phyloP scores from a whole-genome alignment of 2,329 filamentous ascomycete species.

The Hypomyces perniciosus region DNA sequence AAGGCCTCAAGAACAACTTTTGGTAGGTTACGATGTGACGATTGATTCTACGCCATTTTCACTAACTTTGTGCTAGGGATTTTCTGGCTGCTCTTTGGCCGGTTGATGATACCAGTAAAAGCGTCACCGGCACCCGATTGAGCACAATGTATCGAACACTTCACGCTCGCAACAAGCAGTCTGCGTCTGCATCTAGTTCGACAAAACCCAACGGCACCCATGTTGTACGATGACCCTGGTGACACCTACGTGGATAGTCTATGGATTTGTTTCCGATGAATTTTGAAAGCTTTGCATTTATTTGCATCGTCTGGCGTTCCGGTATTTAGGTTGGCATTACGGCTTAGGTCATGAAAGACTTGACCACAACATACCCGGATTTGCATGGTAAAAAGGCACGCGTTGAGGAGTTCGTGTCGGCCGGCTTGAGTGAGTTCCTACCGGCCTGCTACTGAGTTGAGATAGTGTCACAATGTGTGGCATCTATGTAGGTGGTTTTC shows the following conservation, averaged over 20 bases:
- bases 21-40: slow-evolving; percentile 36
- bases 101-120: slow-evolving; percentile 39
- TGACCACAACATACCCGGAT: slow-evolving; percentile 23
- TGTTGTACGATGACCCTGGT: slow-evolving; percentile 7
- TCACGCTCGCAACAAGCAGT: slow-evolving; percentile 27
- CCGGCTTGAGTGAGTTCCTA: slow-evolving; percentile 7
- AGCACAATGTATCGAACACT: slow-evolving; percentile 41
- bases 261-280: slow-evolving; percentile 10
- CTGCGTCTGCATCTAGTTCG: slow-evolving; percentile 23
- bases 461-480: slow-evolving; percentile 4
- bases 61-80: slow-evolving; percentile 31
- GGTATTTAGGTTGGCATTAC: slow-evolving; percentile 17
- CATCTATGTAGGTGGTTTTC: slow-evolving; percentile 3
- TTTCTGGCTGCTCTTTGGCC: slow-evolving; percentile 42
- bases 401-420: slow-evolving; percentile 18
- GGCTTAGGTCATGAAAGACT: slow-evolving; percentile 17
- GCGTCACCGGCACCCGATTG: slow-evolving; percentile 37
- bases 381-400: slow-evolving; percentile 19
- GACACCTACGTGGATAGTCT: neutral
- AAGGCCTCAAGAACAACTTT: slow-evolving; percentile 42
- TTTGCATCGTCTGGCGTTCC: slow-evolving; percentile 23
- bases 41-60: neutral
- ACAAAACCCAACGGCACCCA: slow-evolving; percentile 29
- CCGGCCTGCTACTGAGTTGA: slow-evolving; percentile 6
- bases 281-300: slow-evolving; percentile 17